phyloP scores from a whole-genome alignment of 1,139 yeast genomes.

The Debaryomyces udenii region DNA sequence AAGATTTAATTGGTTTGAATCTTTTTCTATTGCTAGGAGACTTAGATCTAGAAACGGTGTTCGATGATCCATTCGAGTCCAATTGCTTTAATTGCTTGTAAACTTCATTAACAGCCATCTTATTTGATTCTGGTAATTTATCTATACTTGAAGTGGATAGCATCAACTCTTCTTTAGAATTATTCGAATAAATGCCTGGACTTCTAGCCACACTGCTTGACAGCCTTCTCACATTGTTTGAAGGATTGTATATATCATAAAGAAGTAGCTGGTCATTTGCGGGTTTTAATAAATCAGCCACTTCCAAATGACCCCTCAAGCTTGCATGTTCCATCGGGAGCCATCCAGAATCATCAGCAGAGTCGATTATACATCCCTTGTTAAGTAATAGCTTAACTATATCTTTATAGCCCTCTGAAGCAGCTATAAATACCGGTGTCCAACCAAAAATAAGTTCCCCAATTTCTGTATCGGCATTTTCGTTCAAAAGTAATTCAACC shows the following conservation, averaged over 20 bases:
- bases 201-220: conserved; percentile 23
- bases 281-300: conserved; percentile 65
- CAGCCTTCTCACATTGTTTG: conserved; percentile 40
- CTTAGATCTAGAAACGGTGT: conserved; percentile 19
- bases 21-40: conserved; percentile 35
- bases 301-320: conserved; percentile 79
- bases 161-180: conserved; percentile 17
- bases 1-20: conserved; percentile 67
- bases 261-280: conserved; percentile 34
- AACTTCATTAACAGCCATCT: conserved; percentile 39
- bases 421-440: conserved; percentile 93
- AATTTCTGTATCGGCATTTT: conserved; percentile 70
- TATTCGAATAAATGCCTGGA: conserved; percentile 12
- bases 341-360: conserved; percentile 90
- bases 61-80: conserved; percentile 16
- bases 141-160: conserved; percentile 38
- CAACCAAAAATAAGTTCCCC: conserved; percentile 84
- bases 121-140: conserved; percentile 42
- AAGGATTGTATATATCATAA: conserved; percentile 44
- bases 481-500: conserved; percentile 57
- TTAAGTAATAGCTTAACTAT: conserved; percentile 59
- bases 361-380: conserved; percentile 55
- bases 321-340: conserved; percentile 96
- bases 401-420: conserved; percentile 75
- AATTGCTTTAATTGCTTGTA: conserved; percentile 42